Evolutionary conservation across 495 filamentous ascomycete species (phyloP).

Genomic region (Talaromyces proteolyticus): DNA sequence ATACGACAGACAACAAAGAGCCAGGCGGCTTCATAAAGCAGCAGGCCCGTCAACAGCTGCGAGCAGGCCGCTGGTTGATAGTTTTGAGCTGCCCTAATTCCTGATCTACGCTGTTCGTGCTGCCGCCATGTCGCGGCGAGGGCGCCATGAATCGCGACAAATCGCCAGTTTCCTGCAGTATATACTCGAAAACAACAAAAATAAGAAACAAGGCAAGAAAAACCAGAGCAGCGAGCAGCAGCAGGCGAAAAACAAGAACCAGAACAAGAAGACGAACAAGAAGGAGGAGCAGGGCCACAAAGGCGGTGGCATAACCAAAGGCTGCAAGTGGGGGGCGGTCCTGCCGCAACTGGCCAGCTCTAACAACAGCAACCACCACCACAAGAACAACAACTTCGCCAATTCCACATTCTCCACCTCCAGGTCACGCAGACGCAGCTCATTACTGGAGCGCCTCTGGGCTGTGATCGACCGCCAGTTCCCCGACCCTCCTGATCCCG

Average conservation of each 20-base stretch:
- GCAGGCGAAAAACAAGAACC: background rate
- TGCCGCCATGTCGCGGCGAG: background rate
- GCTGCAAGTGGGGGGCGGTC: background rate
- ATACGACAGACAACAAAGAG: background rate
- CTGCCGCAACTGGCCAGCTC: background rate
- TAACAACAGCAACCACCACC: background rate
- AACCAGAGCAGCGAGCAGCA: background rate
- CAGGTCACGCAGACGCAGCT: background rate
- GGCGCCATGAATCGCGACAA: background rate
- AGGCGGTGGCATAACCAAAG: background rate
- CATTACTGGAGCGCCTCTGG: background rate
- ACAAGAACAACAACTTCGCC: too few species aligned
- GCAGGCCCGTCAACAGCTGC: background rate
- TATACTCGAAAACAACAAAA: background rate
- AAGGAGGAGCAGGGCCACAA: background rate
- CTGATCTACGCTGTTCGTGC: too few species aligned
- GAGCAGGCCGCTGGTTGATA: too few species aligned
- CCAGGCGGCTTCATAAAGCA: background rate
- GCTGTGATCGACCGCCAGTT: background rate
- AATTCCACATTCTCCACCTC: background rate
- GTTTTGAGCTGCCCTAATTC: too few species aligned
- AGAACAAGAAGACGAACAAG: background rate
- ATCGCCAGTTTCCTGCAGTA: background rate
- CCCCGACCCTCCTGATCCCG: background rate
- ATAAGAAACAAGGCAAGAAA: background rate